Evolutionary conservation across 2,329 filamentous ascomycete species (phyloP).

Genomic region (Pseudogymnoascus sp.): DNA sequence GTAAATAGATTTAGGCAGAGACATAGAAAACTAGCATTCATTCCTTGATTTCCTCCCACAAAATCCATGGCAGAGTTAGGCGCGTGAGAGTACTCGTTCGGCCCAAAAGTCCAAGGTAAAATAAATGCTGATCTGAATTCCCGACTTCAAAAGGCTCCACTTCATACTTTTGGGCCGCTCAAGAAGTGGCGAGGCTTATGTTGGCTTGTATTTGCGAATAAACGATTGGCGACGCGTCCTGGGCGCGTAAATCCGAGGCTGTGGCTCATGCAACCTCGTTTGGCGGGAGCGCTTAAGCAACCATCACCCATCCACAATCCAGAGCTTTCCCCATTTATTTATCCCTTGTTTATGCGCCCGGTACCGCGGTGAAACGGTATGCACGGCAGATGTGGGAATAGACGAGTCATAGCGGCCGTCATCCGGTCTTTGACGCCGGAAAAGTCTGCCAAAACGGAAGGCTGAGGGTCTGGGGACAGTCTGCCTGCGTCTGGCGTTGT

Average conservation of each 20-base stretch:
- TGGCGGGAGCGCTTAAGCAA: not conserved
- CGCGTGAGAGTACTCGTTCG: too few relatives aligned
- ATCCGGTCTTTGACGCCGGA: not conserved
- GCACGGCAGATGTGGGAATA: not conserved
- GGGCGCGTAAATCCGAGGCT: not conserved
- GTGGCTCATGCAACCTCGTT: not conserved
- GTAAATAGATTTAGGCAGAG: not conserved
- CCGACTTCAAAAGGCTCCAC: not conserved
- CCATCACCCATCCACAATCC: not conserved
- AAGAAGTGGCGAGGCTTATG: not conserved
- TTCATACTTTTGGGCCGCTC: not conserved
- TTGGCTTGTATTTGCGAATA: not conserved
- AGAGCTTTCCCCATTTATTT: not conserved
- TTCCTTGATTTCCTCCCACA: not conserved
- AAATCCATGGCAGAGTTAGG: not conserved
- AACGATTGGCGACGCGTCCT: slow-evolving; percentile 2
- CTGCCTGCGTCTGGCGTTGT: slow-evolving; percentile 1
- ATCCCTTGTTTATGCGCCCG: not conserved
- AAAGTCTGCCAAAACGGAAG: not conserved
- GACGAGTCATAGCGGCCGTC: not conserved
- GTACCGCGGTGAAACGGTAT: not conserved
- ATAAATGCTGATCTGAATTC: not conserved
- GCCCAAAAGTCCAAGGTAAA: not conserved
- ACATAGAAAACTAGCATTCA: not conserved
- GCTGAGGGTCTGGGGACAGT: not conserved